A percentile compares a stretch with the other conserved stretches of the same genome.
Evolutionary conservation across 495 filamentous ascomycete species (phyloP).

Genomic region (Tuber microsphaerosporum): DNA sequence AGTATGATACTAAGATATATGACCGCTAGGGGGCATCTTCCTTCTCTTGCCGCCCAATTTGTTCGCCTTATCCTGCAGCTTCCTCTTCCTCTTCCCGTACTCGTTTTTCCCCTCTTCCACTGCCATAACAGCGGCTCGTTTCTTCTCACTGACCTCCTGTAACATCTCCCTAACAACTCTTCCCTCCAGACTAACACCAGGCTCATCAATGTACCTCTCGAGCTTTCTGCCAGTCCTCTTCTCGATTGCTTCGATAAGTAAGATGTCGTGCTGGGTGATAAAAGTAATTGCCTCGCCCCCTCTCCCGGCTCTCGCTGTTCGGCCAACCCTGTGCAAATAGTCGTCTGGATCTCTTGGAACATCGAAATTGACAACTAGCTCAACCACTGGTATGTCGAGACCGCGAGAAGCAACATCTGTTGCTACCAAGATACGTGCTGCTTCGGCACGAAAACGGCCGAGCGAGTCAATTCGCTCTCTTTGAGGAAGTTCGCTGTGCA

Average conservation of each 20-base stretch:
- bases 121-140: conserved; percentile 77
- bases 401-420: conserved; percentile 95
- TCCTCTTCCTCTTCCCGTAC: conserved; percentile 62
- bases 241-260: conserved; percentile 81
- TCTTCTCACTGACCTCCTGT: conserved; percentile 85
- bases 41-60: conserved; percentile 32
- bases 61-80: conserved; percentile 49
- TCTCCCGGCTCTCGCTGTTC: conserved; percentile 85
- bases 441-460: conserved; percentile 82
- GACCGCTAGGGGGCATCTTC: not conserved
- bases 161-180: conserved; percentile 73
- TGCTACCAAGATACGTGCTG: conserved; percentile 82
- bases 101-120: conserved; percentile 90
- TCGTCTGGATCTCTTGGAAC: conserved; percentile 92
- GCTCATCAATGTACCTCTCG: conserved; percentile 72
- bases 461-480: conserved; percentile 76
- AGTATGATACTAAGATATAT: not conserved
- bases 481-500: conserved; percentile 81
- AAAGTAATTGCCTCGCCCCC: conserved; percentile 76
- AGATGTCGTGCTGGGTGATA: conserved; percentile 85
- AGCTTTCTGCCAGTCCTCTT: conserved; percentile 70
- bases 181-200: conserved; percentile 76
- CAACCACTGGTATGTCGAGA: conserved; percentile 90
- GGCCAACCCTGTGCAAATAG: conserved; percentile 92
- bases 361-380: conserved; percentile 88